A percentile compares a stretch with the other conserved stretches of the same genome.
phyloP scores from a whole-genome alignment of 306 rosid species.

The Delonix regia region DNA sequence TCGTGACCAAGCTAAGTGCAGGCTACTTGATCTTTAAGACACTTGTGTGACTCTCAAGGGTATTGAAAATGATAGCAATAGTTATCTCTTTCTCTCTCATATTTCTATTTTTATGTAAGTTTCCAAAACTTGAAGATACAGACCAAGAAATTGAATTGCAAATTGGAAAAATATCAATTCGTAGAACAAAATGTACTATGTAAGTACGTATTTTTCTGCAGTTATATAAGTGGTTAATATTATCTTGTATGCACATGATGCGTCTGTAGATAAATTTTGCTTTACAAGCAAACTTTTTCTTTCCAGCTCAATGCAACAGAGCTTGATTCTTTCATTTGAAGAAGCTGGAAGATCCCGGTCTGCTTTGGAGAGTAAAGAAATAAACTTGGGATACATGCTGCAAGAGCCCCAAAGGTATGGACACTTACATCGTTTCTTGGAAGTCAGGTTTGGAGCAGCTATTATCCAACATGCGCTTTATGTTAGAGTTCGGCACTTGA shows the following conservation, averaged over 20 bases:
- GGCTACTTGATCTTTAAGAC: not conserved
- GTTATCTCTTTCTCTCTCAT: too few species aligned
- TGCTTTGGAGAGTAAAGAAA: slow-evolving; percentile 2
- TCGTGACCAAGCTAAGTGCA: not conserved
- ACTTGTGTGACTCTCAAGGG: not conserved
- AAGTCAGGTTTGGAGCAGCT: slow-evolving; percentile 21
- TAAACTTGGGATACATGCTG: not conserved
- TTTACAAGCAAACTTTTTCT: slow-evolving; percentile 38
- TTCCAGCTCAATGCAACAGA: slow-evolving; percentile 41
- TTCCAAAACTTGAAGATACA: too few species aligned
- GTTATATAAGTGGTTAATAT: not conserved
- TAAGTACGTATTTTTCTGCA: too few species aligned
- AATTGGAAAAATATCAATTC: too few species aligned
- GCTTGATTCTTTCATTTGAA: not conserved
- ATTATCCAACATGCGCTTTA: not conserved
- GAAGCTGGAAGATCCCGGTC: not conserved
- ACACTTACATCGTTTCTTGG: not conserved
- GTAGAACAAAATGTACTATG: too few species aligned
- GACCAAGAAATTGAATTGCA: too few species aligned
- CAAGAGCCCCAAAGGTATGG: not conserved
- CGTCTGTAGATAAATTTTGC: slow-evolving; percentile 37
- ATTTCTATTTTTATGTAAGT: too few species aligned
- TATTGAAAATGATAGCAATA: slow-evolving; percentile 20
- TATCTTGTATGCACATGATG: slow-evolving; percentile 34
- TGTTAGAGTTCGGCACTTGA: not conserved